Base-by-base conservation (phyloP, 2,329 filamentous ascomycete species). In the Cladophialophora chaetospira region DNA sequence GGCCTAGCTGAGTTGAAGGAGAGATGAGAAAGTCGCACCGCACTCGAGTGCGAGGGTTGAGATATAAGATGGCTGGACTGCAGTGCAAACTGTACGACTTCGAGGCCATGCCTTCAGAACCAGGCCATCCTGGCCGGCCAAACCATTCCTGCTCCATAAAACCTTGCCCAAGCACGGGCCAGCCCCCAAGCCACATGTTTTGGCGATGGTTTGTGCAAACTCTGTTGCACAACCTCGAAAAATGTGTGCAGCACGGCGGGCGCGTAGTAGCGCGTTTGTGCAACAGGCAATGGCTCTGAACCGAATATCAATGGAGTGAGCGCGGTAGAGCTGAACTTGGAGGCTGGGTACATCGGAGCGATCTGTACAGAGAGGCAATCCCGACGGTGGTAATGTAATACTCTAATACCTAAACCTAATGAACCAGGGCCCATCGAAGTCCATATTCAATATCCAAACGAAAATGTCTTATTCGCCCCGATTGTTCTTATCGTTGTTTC, bases 351-450 rank as follows among this genome's bases (percentile, higher is more conserved):
- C n/a, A n/a, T n/a, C n/a, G n/a, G n/a, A n/a, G n/a, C n/a, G n/a
- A n/a, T n/a, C n/a, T n/a, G n/a, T n/a, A n/a, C n/a, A n/a, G n/a
- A n/a, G n/a, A n/a, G n/a, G n/a, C n/a, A n/a, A n/a, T n/a, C n/a
- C n/a, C 45, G 38, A 28, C 31, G 23, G 38, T 52, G 21, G 25
- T 57, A 57, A 53, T 57, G 48, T 57, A 53, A 47, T 57, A 44
- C 49, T 28, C 17, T 57, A 57, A 57, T 57, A 53, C 25, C 17
- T 57, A 57, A 57, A 53, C 25, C 17, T 57, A 57, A 57, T 57
- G 43, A 52, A 31, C 45, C 15, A 36, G 15, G 19, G 40, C 10
- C 50, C 19, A 13, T 26, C 4, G 19, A 28, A 33, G 42, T 6
- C 36, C 26, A 15, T 29, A 13, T 51, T 25, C 8, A n/a, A 38